Evolutionary conservation across 169 alveolate species (phyloP), one percentile per base, ranked within the genome.

Genomic region (Plasmodium chabaudi): DNA sequence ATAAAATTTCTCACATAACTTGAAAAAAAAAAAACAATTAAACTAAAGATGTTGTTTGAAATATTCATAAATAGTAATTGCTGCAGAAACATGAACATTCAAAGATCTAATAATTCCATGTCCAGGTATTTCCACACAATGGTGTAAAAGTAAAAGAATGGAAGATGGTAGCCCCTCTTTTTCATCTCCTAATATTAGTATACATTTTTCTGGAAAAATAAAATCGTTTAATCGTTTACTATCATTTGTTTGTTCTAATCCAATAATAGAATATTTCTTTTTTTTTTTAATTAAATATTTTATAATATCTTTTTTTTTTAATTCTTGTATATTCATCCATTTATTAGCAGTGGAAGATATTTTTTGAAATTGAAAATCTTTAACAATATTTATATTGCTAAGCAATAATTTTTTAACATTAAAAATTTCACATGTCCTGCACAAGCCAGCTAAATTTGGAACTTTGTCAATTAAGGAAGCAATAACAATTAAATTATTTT

Each of bases 61-160:
- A 89, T 95, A 96, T 82, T 96, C 98, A 95, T 97, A 96, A 1
- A 97, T 91, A 87, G 95, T 94, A 34, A 97, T 73, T 0, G 98
- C 96, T 4, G 97, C 99, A 49, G 98, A 94, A 25, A 96, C 99
- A 82, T 97, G 99, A 39, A 97, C 99, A 84, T 97, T 97, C n/a
- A 97, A 93, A n/a, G 97, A 95, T 55, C 98, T 91, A 0, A 96
- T 94, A 61, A 96, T 77, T n/a, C 98, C 98, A 77, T 93, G 94
- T 63, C 96, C 97, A 13, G 98, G 98, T n/a, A 97, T 97, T 74
- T 96, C 98, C 19, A 96, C 88, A 84, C 99, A 97, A 61, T 93
- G 86, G 89, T 97, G 98, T 9, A 95, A 70, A n/a, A 95, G 84
- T 21, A 94, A 86, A 46, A 95, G 87, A 59, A 96, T 91, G 46